phyloP scores from a whole-genome alignment of 345 rosid genomes.

The Eucalyptus marginata region DNA sequence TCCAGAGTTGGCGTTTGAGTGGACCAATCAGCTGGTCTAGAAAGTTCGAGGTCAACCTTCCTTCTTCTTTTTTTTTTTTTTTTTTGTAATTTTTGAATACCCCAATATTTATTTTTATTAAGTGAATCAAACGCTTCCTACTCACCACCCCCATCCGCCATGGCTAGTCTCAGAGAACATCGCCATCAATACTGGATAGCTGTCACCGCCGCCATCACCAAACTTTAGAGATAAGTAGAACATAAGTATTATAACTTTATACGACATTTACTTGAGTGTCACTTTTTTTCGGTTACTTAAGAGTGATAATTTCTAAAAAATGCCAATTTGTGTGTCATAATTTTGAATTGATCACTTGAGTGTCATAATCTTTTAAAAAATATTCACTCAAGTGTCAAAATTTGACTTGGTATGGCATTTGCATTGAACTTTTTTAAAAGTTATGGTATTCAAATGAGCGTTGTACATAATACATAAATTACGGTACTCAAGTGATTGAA shows the following conservation, averaged over 20 bases:
- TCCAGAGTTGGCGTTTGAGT: not conserved
- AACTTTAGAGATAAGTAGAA: not conserved
- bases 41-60: not conserved
- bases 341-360: too few species aligned
- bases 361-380: too few species aligned
- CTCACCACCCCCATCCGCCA: not conserved
- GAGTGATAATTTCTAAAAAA: not conserved
- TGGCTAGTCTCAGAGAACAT: not conserved
- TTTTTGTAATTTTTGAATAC: not conserved
- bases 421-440: not conserved
- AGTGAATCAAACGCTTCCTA: not conserved
- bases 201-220: fast-evolving
- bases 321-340: too few species aligned
- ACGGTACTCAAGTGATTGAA: too few species aligned
- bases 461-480: too few species aligned
- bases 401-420: not conserved
- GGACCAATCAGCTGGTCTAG: not conserved
- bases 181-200: not conserved
- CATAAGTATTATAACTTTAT: not conserved
- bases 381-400: not conserved
- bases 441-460: too few species aligned
- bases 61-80: fast-evolving
- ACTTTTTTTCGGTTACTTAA: too few species aligned
- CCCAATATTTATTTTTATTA: not conserved
- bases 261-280: not conserved